phyloP scores from a whole-genome alignment of 2,329 filamentous ascomycete species.

The Didymella exigua region DNA sequence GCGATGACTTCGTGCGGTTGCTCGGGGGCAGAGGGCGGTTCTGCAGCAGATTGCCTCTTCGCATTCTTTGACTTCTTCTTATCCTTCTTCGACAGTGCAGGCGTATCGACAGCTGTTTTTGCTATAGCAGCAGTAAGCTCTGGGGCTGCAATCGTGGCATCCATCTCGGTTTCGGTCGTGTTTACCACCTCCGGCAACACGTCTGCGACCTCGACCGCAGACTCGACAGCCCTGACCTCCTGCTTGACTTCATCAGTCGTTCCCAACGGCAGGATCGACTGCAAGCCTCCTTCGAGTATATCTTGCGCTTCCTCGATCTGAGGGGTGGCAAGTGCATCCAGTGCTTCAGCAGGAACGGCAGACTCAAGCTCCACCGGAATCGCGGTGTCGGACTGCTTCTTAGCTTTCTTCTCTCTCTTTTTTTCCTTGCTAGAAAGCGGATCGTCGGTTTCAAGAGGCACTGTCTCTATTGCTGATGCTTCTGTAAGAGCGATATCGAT shows the following conservation, averaged over 20 bases:
- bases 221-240: not conserved
- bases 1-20: not conserved
- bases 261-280: not conserved
- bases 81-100: slow-evolving; percentile 23
- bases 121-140: not conserved
- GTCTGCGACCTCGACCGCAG: not conserved
- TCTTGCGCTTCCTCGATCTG: slow-evolving; percentile 1
- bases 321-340: not conserved
- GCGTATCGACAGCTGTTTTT: slow-evolving; percentile 7
- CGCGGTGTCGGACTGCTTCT: slow-evolving; percentile 23
- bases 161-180: not conserved
- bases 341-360: not conserved
- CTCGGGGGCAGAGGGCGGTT: not conserved
- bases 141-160: not conserved
- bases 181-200: not conserved
- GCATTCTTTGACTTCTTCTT: slow-evolving; percentile 34
- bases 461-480: not conserved
- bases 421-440: slow-evolving; percentile 24
- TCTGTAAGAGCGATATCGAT: not conserved
- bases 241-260: not conserved
- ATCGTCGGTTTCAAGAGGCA: not conserved
- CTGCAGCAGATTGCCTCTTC: slow-evolving; percentile 22
- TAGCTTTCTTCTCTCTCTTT: slow-evolving; percentile 36
- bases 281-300: not conserved
- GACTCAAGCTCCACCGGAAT: slow-evolving; percentile 16